phyloP scores from a whole-genome alignment of 108 stramenopile species.

The Cyclotella sp. region DNA sequence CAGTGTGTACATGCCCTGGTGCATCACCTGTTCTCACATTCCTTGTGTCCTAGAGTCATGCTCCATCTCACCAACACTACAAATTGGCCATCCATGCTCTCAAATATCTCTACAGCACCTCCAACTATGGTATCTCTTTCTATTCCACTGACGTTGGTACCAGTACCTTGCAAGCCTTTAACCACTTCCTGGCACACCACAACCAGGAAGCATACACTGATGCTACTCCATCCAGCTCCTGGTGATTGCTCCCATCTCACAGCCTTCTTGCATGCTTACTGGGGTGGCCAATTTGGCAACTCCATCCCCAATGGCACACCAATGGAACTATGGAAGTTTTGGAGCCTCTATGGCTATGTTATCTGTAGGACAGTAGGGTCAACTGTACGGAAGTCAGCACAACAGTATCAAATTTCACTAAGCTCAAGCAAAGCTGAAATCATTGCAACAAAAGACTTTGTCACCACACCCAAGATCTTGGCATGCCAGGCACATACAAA shows the following conservation, averaged over 20 bases:
- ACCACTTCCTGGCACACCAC: background rate
- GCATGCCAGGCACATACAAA: background rate
- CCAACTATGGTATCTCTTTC: conserved; percentile 17
- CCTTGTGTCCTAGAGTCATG: conserved; percentile 1
- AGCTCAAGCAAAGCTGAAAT: conserved; percentile 6
- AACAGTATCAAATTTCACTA: background rate
- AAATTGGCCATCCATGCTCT: too few species aligned
- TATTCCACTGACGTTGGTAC: conserved; percentile 3
- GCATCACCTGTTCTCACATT: conserved; percentile 3
- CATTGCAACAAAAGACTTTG: conserved; percentile 3
- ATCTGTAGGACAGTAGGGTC: conserved; percentile 9
- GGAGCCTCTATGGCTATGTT: conserved; percentile 1
- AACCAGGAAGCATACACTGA: conserved; percentile 1
- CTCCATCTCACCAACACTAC: conserved; percentile 16
- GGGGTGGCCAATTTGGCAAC: conserved; percentile 8
- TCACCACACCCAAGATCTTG: background rate
- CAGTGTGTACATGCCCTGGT: background rate
- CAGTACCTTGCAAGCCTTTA: conserved; percentile 11
- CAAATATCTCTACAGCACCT: conserved; percentile 21
- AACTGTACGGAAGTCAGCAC: background rate
- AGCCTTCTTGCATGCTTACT: background rate
- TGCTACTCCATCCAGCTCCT: background rate
- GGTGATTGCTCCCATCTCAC: conserved; percentile 8
- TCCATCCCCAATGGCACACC: background rate
- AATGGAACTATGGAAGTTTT: conserved; percentile 2